Conservation (phyloP, 2,329 filamentous ascomycete genomes). For the Paraphoma chrysanthemicola region DNA sequence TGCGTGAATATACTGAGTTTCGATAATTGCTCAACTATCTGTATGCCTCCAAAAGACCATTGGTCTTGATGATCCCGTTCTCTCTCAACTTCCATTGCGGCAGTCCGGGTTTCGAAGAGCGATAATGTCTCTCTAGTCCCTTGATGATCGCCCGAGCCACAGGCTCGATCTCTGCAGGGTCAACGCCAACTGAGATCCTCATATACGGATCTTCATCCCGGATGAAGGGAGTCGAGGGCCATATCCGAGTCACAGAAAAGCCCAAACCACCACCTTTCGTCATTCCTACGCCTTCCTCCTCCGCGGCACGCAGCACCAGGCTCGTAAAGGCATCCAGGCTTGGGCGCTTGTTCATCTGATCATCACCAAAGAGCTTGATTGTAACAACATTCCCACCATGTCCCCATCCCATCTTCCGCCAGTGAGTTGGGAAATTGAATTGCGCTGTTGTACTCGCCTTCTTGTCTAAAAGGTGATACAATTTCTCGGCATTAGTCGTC, state of each 20-base stretch:
- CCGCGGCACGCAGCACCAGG: slow-evolving; percentile 1
- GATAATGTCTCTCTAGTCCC: slow-evolving; percentile 3
- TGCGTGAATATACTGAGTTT: no score
- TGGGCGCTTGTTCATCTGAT: slow-evolving; percentile 4
- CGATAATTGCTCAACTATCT: not conserved
- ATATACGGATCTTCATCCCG: slow-evolving; percentile 5
- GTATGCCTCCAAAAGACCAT: not conserved
- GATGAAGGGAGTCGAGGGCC: slow-evolving; percentile 1
- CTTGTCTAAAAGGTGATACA: slow-evolving; percentile 1
- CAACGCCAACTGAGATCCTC: slow-evolving; percentile 6
- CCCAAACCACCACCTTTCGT: slow-evolving; percentile 8
- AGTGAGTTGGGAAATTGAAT: slow-evolving; percentile 4
- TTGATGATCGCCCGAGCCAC: slow-evolving; percentile 1
- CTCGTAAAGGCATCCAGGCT: slow-evolving; percentile 5
- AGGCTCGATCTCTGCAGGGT: slow-evolving; percentile 2
- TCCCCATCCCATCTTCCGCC: slow-evolving; percentile 6
- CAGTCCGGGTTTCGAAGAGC: not conserved
- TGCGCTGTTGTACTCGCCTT: not conserved
- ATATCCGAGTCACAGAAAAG: slow-evolving; percentile 7
- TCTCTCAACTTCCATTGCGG: not conserved
- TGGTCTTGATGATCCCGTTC: not conserved
- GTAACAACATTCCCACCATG: slow-evolving; percentile 7
- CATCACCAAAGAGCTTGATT: not conserved
- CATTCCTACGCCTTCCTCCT: slow-evolving; percentile 1
- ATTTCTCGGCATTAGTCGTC: slow-evolving; percentile 2